Evolutionary conservation across 768 basidiomycete species (phyloP).

Genomic region (Saitozyma podzolica): DNA sequence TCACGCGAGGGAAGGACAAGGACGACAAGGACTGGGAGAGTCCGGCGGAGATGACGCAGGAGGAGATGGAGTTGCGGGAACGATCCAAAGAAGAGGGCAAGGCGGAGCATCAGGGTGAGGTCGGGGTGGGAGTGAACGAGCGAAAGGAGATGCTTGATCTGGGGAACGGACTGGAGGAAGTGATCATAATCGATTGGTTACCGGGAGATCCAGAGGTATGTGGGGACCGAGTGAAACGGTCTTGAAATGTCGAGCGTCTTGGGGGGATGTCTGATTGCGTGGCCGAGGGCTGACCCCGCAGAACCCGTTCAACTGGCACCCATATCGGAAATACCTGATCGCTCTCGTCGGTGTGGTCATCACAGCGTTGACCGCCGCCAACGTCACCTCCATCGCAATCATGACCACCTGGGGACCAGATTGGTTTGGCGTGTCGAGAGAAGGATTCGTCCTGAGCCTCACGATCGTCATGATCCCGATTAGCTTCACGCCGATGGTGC

Average conservation of each 20-base stretch:
- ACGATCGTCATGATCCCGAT: constrained; percentile 34
- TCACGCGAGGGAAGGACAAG: no score
- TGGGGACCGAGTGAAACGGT: neutral
- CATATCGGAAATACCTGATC: constrained; percentile 32
- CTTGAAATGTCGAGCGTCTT: neutral
- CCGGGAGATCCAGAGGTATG: constrained; percentile 46
- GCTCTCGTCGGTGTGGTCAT: constrained; percentile 29
- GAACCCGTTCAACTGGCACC: constrained; percentile 51
- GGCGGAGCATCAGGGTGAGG: no score
- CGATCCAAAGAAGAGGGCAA: no score
- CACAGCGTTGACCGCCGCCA: constrained; percentile 26
- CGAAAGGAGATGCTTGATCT: constrained; percentile 21
- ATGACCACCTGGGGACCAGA: constrained; percentile 21
- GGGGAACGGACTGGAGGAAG: constrained; percentile 36
- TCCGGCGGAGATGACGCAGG: no score
- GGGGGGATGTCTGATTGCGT: neutral
- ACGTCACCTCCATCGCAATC: constrained; percentile 12
- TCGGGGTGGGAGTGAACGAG: constrained; percentile 18
- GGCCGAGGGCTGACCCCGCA: constrained; percentile 8
- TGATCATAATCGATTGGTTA: constrained; percentile 46
- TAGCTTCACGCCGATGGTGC: constrained; percentile 39
- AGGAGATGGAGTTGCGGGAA: no score
- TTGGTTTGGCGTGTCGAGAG: constrained; percentile 21
- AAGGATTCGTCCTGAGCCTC: constrained; percentile 17
- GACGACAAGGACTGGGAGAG: no score